Conservation (phyloP, 2,329 filamentous ascomycete species). For the Beauveria asiatica region DNA sequence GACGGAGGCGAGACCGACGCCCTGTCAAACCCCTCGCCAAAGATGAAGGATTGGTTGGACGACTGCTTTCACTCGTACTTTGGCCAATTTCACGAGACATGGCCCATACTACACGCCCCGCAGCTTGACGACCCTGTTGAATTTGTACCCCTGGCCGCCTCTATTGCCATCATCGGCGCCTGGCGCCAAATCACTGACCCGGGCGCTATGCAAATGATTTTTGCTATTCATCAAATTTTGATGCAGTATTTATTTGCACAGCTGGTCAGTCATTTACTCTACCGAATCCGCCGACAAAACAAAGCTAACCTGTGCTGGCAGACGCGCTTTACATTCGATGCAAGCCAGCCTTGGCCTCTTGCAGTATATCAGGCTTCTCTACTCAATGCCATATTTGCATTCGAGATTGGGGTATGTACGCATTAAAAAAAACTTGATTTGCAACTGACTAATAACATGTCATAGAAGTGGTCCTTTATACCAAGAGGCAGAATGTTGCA, state of each 20-base stretch:
- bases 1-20: conserved; percentile 1
- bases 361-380: conserved; percentile 3
- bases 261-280: neutral
- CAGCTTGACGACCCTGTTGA: conserved; percentile 22
- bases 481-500: conserved; percentile 25
- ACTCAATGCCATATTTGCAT: conserved; percentile 7
- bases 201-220: conserved; percentile 2
- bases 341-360: conserved; percentile 5
- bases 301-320: neutral
- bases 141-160: conserved; percentile 18
- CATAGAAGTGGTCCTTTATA: conserved; percentile 24
- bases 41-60: conserved; percentile 16
- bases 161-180: conserved; percentile 30
- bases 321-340: conserved; percentile 8
- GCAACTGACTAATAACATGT: conserved; percentile 8
- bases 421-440: neutral
- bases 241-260: conserved; percentile 8
- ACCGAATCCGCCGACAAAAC: neutral
- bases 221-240: conserved; percentile 7
- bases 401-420: conserved; percentile 5
- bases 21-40: conserved; percentile 9
- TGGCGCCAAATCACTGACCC: conserved; percentile 26
- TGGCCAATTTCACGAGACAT: conserved; percentile 31
- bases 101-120: conserved; percentile 32
- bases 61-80: conserved; percentile 26